Conservation (phyloP, 176 grass and related monocot genomes). For the Zoysia pacifica region DNA sequence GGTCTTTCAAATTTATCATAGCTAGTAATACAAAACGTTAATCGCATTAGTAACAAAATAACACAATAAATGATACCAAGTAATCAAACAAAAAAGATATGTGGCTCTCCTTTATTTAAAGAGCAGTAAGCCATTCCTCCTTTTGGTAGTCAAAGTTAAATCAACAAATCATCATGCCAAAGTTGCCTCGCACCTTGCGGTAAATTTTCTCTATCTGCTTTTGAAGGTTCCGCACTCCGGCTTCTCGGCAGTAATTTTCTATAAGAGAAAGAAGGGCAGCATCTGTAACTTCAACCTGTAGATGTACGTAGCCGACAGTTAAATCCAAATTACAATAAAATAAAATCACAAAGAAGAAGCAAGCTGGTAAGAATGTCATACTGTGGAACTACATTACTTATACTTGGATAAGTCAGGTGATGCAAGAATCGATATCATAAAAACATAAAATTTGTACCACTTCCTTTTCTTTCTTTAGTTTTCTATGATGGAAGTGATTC, state of each 20-base stretch:
- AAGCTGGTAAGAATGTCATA: conserved; percentile 14
- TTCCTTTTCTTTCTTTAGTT: background rate
- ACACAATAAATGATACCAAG: background rate
- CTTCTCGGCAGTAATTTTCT: conserved; percentile 98
- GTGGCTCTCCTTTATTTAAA: conserved; percentile 4
- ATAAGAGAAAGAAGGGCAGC: conserved; percentile 87
- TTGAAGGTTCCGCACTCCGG: conserved; percentile 97
- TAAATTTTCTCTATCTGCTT: conserved; percentile 99
- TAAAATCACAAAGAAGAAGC: conserved; percentile 7
- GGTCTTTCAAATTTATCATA: conserved; percentile 9
- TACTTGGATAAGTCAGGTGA: conserved; percentile 16
- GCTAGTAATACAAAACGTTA: conserved; percentile 12
- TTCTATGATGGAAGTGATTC: background rate
- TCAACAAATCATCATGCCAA: conserved; percentile 31
- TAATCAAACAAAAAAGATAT: conserved; percentile 14
- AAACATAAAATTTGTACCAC: background rate
- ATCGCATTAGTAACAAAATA: background rate
- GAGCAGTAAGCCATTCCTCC: conserved; percentile 13
- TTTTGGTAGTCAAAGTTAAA: conserved; percentile 8
- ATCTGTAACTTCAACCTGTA: conserved; percentile 95
- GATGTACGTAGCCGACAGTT: conserved; percentile 32
- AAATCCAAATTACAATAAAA: conserved; percentile 31
- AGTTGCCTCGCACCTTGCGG: conserved; percentile 66
- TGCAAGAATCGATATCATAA: background rate
- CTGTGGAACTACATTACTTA: conserved; percentile 1